Evolutionary conservation across 352 stramenopile species (phyloP), one percentile per base, ranked within the genome.

Genomic region (Phytophthora syringae): DNA sequence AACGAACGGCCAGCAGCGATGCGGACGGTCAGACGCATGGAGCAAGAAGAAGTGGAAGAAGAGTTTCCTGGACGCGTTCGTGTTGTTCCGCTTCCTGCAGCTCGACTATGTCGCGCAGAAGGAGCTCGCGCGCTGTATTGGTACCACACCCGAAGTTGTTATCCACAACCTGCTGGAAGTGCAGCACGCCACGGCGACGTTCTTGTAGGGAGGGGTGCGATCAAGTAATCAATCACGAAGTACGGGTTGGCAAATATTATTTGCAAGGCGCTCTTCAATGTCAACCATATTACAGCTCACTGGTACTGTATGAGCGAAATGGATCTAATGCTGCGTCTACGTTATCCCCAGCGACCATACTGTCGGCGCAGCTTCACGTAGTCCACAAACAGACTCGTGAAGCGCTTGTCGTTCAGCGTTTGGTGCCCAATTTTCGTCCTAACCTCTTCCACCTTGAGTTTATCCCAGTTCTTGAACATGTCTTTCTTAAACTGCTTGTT

Each of bases 1-100:
- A 72, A 70, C 82, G 13, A 92, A 94, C 53, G 76, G 70, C 1
- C 72, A 83, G 28, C 76, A 70, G n/a, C 71, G 79, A 42, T 88
- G 74, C 25, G 88, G 88, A 7, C 72, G 88, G 21, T 64, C 80
- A 0, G 88, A 95, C 50, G 88, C 84, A 15, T 95, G 88, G 88
- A 90, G 74, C 70, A 95, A 92, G 71, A 86, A 93, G 43, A 95
- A 95, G 71, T 93, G 84, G 81, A 94, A 95, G 52, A 95, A 95
- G 76, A 91, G 84, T 39, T 95, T 95, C 58, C 54, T 95, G 53
- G 88, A 95, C 51, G 82, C 76, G 1, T 77, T 89, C 1, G 84
- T 96, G 66, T 67, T 97, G 16, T 88, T 92, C 49, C 83, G 79
- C 20, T 97, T 95, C 62, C 65, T 94, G 28, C 73, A 85, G 24